Evolutionary conservation across 129 eudicot species (phyloP), one percentile per base, ranked within the genome.

Genomic region (Flaveria robusta): DNA sequence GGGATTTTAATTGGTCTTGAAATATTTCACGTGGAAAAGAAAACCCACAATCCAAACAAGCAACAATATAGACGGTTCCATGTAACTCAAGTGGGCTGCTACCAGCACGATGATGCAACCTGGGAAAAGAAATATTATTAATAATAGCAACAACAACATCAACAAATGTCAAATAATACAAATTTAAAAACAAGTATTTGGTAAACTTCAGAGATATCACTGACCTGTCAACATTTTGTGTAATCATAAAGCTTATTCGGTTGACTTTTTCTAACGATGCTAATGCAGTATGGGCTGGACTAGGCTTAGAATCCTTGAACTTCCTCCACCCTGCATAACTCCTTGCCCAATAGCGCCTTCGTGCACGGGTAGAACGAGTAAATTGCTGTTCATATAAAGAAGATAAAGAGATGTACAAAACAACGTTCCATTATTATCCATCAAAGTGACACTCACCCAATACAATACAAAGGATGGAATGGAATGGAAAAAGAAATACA

Each of bases 251-350:
- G 78, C 66, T 85, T 79, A 88, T 87, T 41, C 84, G 90, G 65
- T 96, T 85, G 70, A 86, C 87, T 79, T 87, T 93, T 67, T 93
- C 96, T 51, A 93, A 85, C 75, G 93, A 83, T 67, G 98, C 87
- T 80, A 93, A 87, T 58, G 98, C 91, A 42, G 69, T 75, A 74
- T 93, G 96, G 47, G 93, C 98, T 7, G 93, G 74, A 79, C 98
- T 82, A 63, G 98, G 98, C 71, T 85, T 84, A 64, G 98, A 90
- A 55, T 87, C 80, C 67, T 85, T 91, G 42, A 93, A 93, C 45
- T 89, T 85, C 66, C 98, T 87, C 98, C 98, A 93, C 71, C 98
- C 98, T 75, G 98, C 98, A 73, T 87, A 93, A 78, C 98, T 93
- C 83, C 98, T 87, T 54, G 98, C 96, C 98, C 98, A 93, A 71